Conservation (phyloP, 768 basidiomycete genomes). For the Dioszegia aurantiaca region DNA sequence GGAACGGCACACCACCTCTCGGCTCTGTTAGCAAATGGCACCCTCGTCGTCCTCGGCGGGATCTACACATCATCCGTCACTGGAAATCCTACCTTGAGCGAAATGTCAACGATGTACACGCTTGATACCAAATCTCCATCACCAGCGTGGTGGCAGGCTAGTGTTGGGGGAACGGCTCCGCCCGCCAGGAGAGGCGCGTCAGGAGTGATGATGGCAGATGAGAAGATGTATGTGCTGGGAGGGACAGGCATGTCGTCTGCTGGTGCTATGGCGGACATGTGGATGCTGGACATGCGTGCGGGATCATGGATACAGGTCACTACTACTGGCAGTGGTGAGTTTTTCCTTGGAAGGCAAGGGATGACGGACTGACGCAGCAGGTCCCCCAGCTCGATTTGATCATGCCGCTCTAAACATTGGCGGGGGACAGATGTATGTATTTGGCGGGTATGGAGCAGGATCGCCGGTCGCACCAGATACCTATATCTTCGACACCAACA, state of each 20-base stretch:
- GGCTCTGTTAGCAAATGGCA: constrained; percentile 66
- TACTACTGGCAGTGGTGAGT: constrained; percentile 58
- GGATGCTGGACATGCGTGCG: constrained; percentile 36
- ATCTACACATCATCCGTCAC: constrained; percentile 53
- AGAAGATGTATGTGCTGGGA: constrained; percentile 71
- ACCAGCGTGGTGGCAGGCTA: constrained; percentile 60
- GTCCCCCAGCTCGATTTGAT: constrained; percentile 66
- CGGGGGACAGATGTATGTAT: constrained; percentile 60
- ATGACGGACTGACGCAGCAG: constrained; percentile 54
- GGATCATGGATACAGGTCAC: constrained; percentile 68
- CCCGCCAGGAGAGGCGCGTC: constrained; percentile 35
- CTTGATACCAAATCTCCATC: constrained; percentile 60
- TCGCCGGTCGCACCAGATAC: constrained; percentile 62
- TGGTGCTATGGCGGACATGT: constrained; percentile 48
- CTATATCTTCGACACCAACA: constrained; percentile 43
- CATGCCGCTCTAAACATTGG: constrained; percentile 69
- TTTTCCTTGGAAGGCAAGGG: background rate
- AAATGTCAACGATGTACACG: constrained; percentile 63
- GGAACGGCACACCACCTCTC: constrained; percentile 72
- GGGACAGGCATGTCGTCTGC: constrained; percentile 62
- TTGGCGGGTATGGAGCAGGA: constrained; percentile 60
- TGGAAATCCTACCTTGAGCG: constrained; percentile 55
- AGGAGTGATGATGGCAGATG: constrained; percentile 36
- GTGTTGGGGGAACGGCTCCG: constrained; percentile 57
- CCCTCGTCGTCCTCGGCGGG: constrained; percentile 73